Evolutionary conservation across 352 stramenopile species (phyloP), one percentile per base, ranked within the genome.

Genomic region (Globisporangium rhizosaccharum): DNA sequence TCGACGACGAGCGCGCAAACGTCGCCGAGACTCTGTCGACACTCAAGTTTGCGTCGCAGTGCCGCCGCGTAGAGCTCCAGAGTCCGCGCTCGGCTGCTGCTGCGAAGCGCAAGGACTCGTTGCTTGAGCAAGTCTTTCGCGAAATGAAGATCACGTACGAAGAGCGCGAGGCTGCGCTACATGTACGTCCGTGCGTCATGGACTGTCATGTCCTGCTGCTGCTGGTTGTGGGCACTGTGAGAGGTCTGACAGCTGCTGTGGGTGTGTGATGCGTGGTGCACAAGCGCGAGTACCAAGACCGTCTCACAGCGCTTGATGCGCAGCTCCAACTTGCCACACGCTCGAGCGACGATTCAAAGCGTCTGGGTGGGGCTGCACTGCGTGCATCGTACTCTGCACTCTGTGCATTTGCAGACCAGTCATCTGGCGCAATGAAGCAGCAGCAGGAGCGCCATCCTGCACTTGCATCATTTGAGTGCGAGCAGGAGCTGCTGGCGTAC

Each of bases 21-120:
- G 61, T 89, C 2, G 70, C 66, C 0, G 82, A 91, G 67, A 91
- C 77, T 25, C 59, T 89, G 9, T 87, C 73, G 20, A 91, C 82
- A 18, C 72, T 91, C 18, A 91, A 91, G 49, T 91, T 91, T 58
- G 79, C 82, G n/a, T 53, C 73, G 1, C 76, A 87, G 60, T 89
- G 82, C 51, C 75, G 78, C 11, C 70, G 76, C 18, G 77, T 89
- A 11, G 73, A 85, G 47, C 62, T 85, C n/a, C 68, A 72, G 33
- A 61, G 60, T 36, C 28, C 56, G 15, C 36, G 23, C 4, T 42
- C 53, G 53, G 55, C 70, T 53, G 53, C 57, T 30, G 53, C 59
- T 50, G 51, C 56, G 23, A 26, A 65, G 20, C 62, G 65, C 59
- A 67, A 76, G 30, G 57, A 71, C 41, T 73, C 50, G 42, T 50